These are phyloP conservation scores for Fistulifera pelliculosa DNA, from an alignment of 108 stramenopile species.

Conservation along the genomic window DNA sequence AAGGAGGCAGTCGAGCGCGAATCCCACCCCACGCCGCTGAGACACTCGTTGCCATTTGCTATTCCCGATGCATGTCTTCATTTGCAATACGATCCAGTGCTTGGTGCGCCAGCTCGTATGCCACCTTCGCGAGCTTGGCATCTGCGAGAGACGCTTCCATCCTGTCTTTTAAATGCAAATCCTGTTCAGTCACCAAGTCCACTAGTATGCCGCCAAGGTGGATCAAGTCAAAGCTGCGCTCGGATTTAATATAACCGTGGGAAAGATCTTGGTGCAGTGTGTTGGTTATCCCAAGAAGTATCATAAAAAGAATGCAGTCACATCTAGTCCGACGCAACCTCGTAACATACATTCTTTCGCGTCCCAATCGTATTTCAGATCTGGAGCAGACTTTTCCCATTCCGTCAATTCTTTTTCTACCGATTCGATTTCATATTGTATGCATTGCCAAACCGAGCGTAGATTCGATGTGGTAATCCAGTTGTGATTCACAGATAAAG, in stretches of 20 bases:
- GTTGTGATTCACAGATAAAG: slow-evolving; percentile 83
- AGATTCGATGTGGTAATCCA: slow-evolving; percentile 66
- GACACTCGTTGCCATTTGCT: too few species aligned
- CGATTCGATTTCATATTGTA: slow-evolving; percentile 40
- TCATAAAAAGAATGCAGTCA: slow-evolving; percentile 39
- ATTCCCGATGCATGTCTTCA: too few species aligned
- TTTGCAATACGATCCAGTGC: background rate
- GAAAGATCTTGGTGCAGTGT: background rate
- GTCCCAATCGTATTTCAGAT: slow-evolving; percentile 25
- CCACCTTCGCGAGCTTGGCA: background rate
- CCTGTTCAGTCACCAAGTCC: background rate
- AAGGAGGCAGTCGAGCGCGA: slow-evolving; percentile 6
- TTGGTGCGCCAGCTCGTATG: background rate
- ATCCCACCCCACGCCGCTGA: slow-evolving; percentile 1
- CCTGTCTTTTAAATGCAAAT: background rate
- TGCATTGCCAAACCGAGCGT: slow-evolving; percentile 39
- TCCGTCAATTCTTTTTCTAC: slow-evolving; percentile 45
- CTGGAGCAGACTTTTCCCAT: slow-evolving; percentile 27
- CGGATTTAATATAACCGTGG: background rate
- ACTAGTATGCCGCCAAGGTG: background rate
- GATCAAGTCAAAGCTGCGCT: background rate
- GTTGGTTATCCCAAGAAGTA: slow-evolving; percentile 3
- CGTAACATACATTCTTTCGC: slow-evolving; percentile 66
- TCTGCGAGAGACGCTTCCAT: background rate
- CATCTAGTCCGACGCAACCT: slow-evolving; percentile 71